Conservation (phyloP, 2,329 filamentous ascomycete species). For the Fusarium sp. region DNA sequence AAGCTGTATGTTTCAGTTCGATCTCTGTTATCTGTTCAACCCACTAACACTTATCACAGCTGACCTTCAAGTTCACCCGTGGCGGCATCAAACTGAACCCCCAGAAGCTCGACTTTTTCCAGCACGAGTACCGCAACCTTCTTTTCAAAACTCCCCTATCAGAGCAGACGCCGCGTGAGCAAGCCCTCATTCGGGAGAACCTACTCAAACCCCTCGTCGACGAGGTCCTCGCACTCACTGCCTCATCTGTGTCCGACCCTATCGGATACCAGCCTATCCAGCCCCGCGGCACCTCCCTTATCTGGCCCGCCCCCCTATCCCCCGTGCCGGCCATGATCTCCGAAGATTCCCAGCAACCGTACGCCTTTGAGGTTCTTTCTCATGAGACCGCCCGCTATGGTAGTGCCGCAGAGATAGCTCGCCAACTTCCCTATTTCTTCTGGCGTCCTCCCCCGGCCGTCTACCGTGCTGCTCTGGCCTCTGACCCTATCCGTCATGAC, state of each 20-base stretch:
- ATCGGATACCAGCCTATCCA: constrained; percentile 22
- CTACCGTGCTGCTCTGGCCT: constrained; percentile 45
- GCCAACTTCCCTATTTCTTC: constrained; percentile 52
- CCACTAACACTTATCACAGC: constrained; percentile 59
- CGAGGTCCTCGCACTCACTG: constrained; percentile 41
- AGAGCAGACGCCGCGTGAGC: constrained; percentile 37
- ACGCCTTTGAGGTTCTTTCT: constrained; percentile 38
- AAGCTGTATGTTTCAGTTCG: constrained; percentile 64
- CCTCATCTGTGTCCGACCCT: constrained; percentile 2
- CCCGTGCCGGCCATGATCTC: constrained; percentile 44
- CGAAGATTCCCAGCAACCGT: constrained; percentile 21
- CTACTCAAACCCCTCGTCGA: constrained; percentile 41
- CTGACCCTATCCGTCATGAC: constrained; percentile 11
- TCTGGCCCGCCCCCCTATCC: constrained; percentile 41
- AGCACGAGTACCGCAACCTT: constrained; percentile 70
- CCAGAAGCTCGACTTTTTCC: constrained; percentile 84
- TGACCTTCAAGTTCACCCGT: constrained; percentile 88
- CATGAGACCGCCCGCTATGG: constrained; percentile 39
- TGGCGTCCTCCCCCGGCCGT: constrained; percentile 50
- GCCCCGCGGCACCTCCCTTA: constrained; percentile 31
- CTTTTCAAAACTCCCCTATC: constrained; percentile 45
- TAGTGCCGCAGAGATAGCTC: constrained; percentile 40
- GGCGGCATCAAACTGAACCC: constrained; percentile 87
- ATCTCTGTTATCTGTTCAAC: not conserved
- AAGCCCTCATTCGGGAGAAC: constrained; percentile 28